These are phyloP conservation scores for Trichoderma semiorbis DNA, from an alignment of 2,329 filamentous ascomycete genomes.

Conservation along the genomic window DNA sequence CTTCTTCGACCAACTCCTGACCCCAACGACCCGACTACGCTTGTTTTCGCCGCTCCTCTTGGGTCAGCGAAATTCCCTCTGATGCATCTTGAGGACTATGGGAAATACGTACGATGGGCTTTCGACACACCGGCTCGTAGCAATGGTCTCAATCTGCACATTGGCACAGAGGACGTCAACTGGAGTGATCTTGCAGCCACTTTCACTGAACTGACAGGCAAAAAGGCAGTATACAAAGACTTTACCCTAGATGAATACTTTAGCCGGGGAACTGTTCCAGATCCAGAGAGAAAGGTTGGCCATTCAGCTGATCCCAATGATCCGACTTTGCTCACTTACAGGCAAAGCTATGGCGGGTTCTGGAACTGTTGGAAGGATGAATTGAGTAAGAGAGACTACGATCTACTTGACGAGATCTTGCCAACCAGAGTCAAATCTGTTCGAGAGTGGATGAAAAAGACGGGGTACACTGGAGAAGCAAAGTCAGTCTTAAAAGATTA, in stretches of 20 bases:
- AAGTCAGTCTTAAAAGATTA: not conserved
- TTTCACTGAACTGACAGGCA: not conserved
- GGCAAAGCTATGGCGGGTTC: not conserved
- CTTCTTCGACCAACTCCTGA: not conserved
- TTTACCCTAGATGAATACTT: not conserved
- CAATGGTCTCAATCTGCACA: not conserved
- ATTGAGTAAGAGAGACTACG: not conserved
- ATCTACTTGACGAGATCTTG: not conserved
- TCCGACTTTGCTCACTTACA: not conserved
- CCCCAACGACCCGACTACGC: not conserved
- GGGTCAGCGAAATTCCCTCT: not conserved
- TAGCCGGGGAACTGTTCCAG: not conserved
- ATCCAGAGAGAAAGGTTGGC: not conserved
- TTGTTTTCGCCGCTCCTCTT: not conserved
- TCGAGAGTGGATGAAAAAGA: not conserved
- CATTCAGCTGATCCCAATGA: not conserved
- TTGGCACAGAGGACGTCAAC: not conserved
- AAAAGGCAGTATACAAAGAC: not conserved
- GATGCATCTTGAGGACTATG: not conserved
- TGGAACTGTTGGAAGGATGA: slow-evolving; percentile 2
- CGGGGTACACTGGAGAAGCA: not conserved
- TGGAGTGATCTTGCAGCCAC: not conserved
- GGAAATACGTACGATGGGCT: not conserved
- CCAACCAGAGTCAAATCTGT: not conserved
- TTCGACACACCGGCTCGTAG: not conserved